Evolutionary conservation across 2,329 filamentous ascomycete genomes (phyloP).

Genomic region (Elsinoe necatrix): DNA sequence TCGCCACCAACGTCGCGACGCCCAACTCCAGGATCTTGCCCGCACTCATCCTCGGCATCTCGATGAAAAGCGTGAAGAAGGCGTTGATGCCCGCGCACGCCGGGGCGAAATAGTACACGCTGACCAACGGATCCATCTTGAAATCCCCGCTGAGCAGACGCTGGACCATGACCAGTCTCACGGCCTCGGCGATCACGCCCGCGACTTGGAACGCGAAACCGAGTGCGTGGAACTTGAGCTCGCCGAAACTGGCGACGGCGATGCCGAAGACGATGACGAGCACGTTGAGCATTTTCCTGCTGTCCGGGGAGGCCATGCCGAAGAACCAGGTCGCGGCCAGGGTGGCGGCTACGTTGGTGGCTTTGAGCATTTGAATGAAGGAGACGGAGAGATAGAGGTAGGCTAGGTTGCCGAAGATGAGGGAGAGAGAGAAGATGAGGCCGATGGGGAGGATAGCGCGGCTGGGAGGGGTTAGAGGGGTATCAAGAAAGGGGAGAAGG

Average conservation of each 20-base stretch:
- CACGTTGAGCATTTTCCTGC: slow-evolving; percentile 85
- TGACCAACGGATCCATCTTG: slow-evolving; percentile 87
- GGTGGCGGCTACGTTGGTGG: slow-evolving; percentile 89
- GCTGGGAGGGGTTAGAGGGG: slow-evolving; percentile 45
- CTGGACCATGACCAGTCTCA: slow-evolving; percentile 77
- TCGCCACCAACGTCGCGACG: slow-evolving; percentile 61
- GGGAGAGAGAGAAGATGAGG: slow-evolving; percentile 86
- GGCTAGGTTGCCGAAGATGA: slow-evolving; percentile 94
- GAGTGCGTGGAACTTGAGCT: slow-evolving; percentile 82
- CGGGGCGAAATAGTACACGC: slow-evolving; percentile 82
- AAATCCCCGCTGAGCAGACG: slow-evolving; percentile 73
- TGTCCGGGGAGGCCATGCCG: slow-evolving; percentile 72
- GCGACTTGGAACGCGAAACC: slow-evolving; percentile 75
- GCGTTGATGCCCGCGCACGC: slow-evolving; percentile 78
- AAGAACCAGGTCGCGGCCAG: slow-evolving; percentile 83
- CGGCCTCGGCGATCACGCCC: slow-evolving; percentile 73
- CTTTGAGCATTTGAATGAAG: slow-evolving; percentile 99
- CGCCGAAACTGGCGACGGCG: slow-evolving; percentile 85
- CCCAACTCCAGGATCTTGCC: slow-evolving; percentile 66
- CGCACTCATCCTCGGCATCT: slow-evolving; percentile 61
- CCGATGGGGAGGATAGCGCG: slow-evolving; percentile 92
- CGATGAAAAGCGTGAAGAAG: slow-evolving; percentile 62
- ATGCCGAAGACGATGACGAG: slow-evolving; percentile 92
- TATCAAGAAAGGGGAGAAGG: slow-evolving; percentile 81
- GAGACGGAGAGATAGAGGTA: slow-evolving; percentile 93